These are phyloP conservation scores for Dryas alaskensis DNA, from an alignment of 306 rosid species.

Conservation along the genomic window DNA sequence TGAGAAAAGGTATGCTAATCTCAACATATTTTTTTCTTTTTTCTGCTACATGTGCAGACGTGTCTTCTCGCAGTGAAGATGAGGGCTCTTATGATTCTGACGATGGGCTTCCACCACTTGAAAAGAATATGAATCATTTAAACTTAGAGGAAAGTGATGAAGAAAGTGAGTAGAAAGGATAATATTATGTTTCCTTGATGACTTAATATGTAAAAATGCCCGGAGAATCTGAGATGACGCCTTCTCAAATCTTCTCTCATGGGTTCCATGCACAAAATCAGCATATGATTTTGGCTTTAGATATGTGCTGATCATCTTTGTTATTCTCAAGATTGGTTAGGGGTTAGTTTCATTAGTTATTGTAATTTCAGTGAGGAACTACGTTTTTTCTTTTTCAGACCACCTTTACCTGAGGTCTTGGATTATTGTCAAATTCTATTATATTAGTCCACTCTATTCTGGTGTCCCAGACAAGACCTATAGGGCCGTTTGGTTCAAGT, in stretches of 20 bases:
- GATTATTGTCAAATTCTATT: no score
- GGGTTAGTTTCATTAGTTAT: no score
- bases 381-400: no score
- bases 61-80: constrained; percentile 29
- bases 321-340: no score
- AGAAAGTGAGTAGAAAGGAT: constrained; percentile 33
- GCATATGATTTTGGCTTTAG: not conserved
- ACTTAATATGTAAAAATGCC: not conserved
- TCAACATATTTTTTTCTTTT: not conserved
- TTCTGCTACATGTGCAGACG: constrained; percentile 36
- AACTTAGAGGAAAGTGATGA: constrained; percentile 47
- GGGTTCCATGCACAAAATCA: not conserved
- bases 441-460: no score
- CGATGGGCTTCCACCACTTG: constrained; percentile 89
- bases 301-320: not conserved
- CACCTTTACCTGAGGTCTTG: no score
- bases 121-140: constrained; percentile 83
- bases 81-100: constrained; percentile 56
- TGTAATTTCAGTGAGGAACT: no score
- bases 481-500: no score
- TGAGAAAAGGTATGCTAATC: not conserved
- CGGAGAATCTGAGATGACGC: not conserved
- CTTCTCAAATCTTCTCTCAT: not conserved
- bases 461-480: no score
- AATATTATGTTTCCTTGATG: not conserved